Base-by-base conservation (phyloP, 345 rosid species). In the Cardamine chenopodiifolia region DNA sequence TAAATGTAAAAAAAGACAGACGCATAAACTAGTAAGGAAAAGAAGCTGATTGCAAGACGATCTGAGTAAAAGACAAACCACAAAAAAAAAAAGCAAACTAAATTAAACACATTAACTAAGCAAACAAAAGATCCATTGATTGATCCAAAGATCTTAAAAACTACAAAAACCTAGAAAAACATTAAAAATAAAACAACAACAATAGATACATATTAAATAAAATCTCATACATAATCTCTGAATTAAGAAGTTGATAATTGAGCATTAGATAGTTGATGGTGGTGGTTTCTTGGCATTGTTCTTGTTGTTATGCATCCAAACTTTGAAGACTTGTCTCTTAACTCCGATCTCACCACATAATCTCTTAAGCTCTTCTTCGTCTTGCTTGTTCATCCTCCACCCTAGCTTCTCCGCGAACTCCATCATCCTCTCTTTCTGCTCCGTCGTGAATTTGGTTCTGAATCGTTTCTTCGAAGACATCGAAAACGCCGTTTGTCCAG, bases 221-320 rank as follows among this genome's bases (percentile, higher is more conserved):
- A 67, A 48, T 7, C 28, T 66, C 34, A 37, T n/a, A 74, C 68
- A 68, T 68, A 75, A 75, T 68, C 56, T 8, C 68, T 20, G 2
- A 9, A 67, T 74, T 23, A 76, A 68, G 67, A 7, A 35, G n/a
- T 50, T 73, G 54, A 66, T 58, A 13, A 66, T 47, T 48, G 11
- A 20, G 0, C 31, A 55, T 63, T 47, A 77, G 53, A 64, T 45
- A 55, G 66, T 56, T 4, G 64, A 1, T 17, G 75, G 6, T 44
- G 70, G 26, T 63, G 84, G 85, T 79, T 85, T 88, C 87, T 76
- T 88, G 23, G 79, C 86, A 65, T 76, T 71, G 63, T 72, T 87
- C 88, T 90, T 90, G 73, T 90, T 90, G 70, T 90, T 90, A 55
- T 90, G 97, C 97, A 90, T 89, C 97, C 97, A 90, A 7, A 90